Conservation (phyloP, 805 yeast genomes). For the Ogataea henricii region DNA sequence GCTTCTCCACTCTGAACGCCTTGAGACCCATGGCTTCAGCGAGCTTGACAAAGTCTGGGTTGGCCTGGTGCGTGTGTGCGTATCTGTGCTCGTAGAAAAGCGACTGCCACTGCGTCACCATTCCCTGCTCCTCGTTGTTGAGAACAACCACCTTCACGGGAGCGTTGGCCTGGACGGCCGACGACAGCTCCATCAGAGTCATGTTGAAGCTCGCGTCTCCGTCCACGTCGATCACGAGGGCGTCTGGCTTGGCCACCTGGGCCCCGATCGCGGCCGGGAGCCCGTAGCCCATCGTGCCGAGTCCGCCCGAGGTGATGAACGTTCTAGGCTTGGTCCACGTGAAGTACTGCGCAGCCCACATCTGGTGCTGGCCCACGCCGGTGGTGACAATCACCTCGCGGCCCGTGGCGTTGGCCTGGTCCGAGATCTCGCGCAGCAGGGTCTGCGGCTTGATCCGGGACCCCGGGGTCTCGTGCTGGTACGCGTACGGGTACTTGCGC, state of each 20-base stretch:
- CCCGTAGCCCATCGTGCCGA: slow-evolving; percentile 99
- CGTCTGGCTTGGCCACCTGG: slow-evolving; percentile 93
- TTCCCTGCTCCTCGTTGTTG: slow-evolving; percentile 98
- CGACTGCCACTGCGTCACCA: slow-evolving; percentile 99
- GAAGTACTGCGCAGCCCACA: slow-evolving; percentile 99
- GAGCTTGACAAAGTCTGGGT: slow-evolving; percentile 90
- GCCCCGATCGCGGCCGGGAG: slow-evolving; percentile 98
- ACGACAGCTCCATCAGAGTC: slow-evolving; percentile 90
- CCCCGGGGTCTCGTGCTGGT: slow-evolving; percentile 77
- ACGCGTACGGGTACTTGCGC: slow-evolving; percentile 79
- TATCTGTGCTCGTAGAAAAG: slow-evolving; percentile 95
- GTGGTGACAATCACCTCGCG: slow-evolving; percentile 89
- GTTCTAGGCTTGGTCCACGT: slow-evolving; percentile 92
- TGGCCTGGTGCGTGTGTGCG: slow-evolving; percentile 95
- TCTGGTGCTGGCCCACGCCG: slow-evolving; percentile 99
- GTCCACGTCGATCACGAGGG: slow-evolving; percentile 92
- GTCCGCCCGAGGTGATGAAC: slow-evolving; percentile 97
- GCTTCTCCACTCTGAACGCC: slow-evolving; percentile 73
- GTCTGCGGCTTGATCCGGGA: slow-evolving; percentile 92
- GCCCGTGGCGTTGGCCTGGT: slow-evolving; percentile 60
- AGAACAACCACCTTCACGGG: slow-evolving; percentile 88
- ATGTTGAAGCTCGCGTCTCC: slow-evolving; percentile 99
- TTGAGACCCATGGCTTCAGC: slow-evolving; percentile 93
- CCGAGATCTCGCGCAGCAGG: slow-evolving; percentile 73
- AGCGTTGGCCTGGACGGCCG: slow-evolving; percentile 91